phyloP scores from a whole-genome alignment of 257 asterid species.

The Capsicum rhomboideum region DNA sequence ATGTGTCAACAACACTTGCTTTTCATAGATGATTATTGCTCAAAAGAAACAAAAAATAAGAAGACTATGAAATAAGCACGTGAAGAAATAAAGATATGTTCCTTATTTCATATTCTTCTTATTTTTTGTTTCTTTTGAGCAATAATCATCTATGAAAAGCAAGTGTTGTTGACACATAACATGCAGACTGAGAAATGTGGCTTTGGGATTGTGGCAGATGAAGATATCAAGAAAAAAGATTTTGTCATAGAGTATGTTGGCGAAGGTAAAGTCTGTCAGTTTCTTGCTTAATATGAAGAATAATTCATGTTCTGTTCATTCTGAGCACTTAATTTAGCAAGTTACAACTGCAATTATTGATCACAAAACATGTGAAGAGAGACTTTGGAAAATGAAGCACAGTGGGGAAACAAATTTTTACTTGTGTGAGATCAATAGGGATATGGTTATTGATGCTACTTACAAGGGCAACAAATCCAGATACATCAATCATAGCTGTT shows the following conservation, averaged over 20 bases:
- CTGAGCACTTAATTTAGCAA: not conserved
- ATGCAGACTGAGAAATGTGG: slow-evolving; percentile 98
- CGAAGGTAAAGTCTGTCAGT: slow-evolving; percentile 51
- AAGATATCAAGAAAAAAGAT: slow-evolving; percentile 79
- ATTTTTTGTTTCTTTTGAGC: not conserved
- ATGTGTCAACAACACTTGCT: slow-evolving; percentile 2
- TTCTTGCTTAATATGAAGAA: not conserved
- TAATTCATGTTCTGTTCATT: not conserved
- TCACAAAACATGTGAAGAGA: slow-evolving; percentile 91
- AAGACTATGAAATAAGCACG: not conserved
- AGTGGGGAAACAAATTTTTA: slow-evolving; percentile 86
- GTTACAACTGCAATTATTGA: slow-evolving; percentile 66
- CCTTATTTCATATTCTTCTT: not conserved
- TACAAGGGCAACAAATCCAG: slow-evolving; percentile 94
- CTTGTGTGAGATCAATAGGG: slow-evolving; percentile 88
- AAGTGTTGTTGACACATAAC: slow-evolving; percentile 5
- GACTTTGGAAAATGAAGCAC: slow-evolving; percentile 98
- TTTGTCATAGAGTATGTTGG: slow-evolving; percentile 97
- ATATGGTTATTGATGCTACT: slow-evolving; percentile 98
- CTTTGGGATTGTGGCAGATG: slow-evolving; percentile 84
- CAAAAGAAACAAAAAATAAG: not conserved
- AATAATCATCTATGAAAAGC: not conserved
- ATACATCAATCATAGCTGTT: slow-evolving; percentile 94
- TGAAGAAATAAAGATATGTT: no score
- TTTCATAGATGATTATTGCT: not conserved